Evolutionary conservation across 352 stramenopile genomes (phyloP).

Genomic region (Pythium scleroteichum): DNA sequence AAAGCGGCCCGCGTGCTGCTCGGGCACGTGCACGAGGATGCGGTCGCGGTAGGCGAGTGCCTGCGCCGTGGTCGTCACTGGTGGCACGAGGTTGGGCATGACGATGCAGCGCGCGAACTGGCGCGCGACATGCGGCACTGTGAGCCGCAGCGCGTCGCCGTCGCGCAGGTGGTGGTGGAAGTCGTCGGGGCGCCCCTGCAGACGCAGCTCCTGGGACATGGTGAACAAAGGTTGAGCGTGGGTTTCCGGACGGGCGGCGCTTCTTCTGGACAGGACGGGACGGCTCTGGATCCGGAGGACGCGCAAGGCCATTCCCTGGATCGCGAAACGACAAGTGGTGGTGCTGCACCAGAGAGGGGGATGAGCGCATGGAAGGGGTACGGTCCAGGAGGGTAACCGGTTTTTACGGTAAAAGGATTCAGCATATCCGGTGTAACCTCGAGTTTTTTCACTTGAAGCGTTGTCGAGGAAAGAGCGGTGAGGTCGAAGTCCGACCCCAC

Average conservation of each 20-base stretch:
- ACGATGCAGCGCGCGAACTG: conserved; percentile 92
- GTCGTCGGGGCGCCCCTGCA: conserved; percentile 85
- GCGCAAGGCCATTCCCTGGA: conserved; percentile 12
- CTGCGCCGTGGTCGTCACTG: conserved; percentile 94
- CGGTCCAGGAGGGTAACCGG: no score
- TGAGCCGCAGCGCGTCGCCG: conserved; percentile 81
- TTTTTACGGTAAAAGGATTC: no score
- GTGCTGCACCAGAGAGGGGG: conserved; percentile 2
- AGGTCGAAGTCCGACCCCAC: neutral
- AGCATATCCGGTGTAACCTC: no score
- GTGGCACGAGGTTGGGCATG: conserved; percentile 99
- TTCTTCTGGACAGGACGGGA: neutral
- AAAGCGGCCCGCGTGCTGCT: conserved; percentile 68
- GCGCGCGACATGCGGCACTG: conserved; percentile 74
- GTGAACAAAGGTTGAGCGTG: neutral
- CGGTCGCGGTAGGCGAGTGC: conserved; percentile 96
- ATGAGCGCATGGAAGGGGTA: neutral
- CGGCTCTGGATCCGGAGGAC: conserved; percentile 10
- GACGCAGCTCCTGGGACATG: conserved; percentile 15
- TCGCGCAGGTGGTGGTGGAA: conserved; percentile 98
- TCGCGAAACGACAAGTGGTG: conserved; percentile 16
- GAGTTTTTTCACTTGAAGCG: no score
- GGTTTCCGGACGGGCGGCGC: neutral
- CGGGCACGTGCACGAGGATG: conserved; percentile 87
- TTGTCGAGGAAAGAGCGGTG: no score